Evolutionary conservation across 495 filamentous ascomycete genomes (phyloP), one percentile per base, ranked within the genome.

Genomic region (Lophiotrema nucula): DNA sequence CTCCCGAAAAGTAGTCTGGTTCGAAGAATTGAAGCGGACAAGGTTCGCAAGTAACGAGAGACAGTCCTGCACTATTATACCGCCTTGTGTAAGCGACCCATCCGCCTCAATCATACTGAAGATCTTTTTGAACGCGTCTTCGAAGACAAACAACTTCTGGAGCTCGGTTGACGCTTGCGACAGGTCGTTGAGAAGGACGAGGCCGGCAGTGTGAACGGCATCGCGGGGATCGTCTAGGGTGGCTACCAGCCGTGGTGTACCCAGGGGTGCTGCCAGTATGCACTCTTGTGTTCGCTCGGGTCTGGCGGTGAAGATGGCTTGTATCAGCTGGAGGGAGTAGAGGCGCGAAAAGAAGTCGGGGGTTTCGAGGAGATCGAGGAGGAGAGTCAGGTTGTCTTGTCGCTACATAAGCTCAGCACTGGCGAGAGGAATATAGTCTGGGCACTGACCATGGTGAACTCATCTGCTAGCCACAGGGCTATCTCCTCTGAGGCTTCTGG

Each of bases 401-500:
- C 91, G 85, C 86, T 84, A 71, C 70, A 70, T 71, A 71, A 82
- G 75, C 73, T 75, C 67, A 76, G 75, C 65, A 58, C 48, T 24
- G 28, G 52, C 51, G 45, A 19, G 31, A 42, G 31, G 8, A 12
- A 22, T 15, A 45, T 37, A 25, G 21, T 38, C 42, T 35, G 39
- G 22, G 22, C 38, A 58, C 77, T 53, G 74, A 89, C 88, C 81
- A 96, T 90, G 26, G 95, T 97, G 66, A 98, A 98, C 70, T 97
- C 92, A 74, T 98, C 93, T 44, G 93, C 92, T 51, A 98, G 80
- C 92, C 92, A 97, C 4, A 97, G 81, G 24, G 89, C 88, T 67
- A 98, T 95, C 70, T 98, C 93, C 55, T 97, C 95, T 13, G 91
- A 95, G 38, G 93, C 91, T 79, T 98, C 93, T 47, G 91, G 90